These are phyloP conservation scores for Panicum virgatum DNA, from an alignment of 202 grass and related monocot genomes.

Conservation along the genomic window DNA sequence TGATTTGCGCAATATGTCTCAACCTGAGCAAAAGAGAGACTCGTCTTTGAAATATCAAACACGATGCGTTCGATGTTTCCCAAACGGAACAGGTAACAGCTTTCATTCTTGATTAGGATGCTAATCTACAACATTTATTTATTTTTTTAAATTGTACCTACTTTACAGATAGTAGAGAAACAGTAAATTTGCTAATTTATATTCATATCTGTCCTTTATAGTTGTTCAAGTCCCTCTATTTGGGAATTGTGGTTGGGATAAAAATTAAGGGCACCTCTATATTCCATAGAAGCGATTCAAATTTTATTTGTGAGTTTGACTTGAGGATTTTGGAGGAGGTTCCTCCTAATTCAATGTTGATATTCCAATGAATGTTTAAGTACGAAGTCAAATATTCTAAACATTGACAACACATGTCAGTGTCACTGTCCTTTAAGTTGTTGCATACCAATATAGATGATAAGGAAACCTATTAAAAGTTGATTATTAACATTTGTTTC, in stretches of 20 bases:
- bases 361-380: neutral
- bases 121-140: neutral
- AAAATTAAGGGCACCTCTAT: neutral
- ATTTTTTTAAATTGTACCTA: neutral
- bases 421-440: neutral
- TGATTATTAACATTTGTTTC: neutral
- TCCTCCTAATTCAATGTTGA: neutral
- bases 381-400: neutral
- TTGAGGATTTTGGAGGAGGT: neutral
- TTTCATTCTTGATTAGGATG: constrained; percentile 30
- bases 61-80: constrained; percentile 92
- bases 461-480: neutral
- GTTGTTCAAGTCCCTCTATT: neutral
- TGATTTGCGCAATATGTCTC: constrained; percentile 97
- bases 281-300: neutral
- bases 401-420: neutral
- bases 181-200: neutral
- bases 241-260: neutral
- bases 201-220: constrained; percentile 1
- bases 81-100: constrained; percentile 89
- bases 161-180: neutral
- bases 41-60: constrained; percentile 99
- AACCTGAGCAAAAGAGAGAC: constrained; percentile 87
- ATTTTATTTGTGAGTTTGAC: neutral
- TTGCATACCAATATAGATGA: neutral